Conservation (phyloP, 1,284 basidiomycete species). For the Caloboletus firmus region DNA sequence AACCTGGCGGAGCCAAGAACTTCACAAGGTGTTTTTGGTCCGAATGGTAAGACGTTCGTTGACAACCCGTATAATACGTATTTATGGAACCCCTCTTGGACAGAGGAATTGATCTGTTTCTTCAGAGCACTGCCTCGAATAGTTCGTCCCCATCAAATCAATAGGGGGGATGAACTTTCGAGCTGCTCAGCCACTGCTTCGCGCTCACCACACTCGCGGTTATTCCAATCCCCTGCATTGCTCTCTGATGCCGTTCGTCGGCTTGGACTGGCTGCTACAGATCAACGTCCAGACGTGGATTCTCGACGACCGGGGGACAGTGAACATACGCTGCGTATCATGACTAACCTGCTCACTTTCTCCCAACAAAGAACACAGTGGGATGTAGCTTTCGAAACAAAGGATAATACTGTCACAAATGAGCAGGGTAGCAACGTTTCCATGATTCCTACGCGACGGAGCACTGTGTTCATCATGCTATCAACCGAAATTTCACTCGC, state of each 20-base stretch:
- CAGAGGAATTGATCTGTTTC: slow-evolving; percentile 85
- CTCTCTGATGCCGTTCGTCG: slow-evolving; percentile 67
- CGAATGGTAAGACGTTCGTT: slow-evolving; percentile 59
- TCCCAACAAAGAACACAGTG: slow-evolving; percentile 48
- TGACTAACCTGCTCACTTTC: slow-evolving; percentile 70
- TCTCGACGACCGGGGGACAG: slow-evolving; percentile 45
- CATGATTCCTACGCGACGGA: slow-evolving; percentile 49
- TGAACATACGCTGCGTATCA: slow-evolving; percentile 62
- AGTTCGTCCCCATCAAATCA: slow-evolving; percentile 48
- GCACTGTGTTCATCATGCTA: slow-evolving; percentile 67
- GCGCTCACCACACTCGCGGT: slow-evolving; percentile 36
- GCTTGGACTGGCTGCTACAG: slow-evolving; percentile 58
- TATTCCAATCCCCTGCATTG: slow-evolving; percentile 63
- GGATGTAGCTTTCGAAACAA: slow-evolving; percentile 35
- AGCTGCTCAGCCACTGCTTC: slow-evolving; percentile 44
- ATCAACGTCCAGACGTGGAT: slow-evolving; percentile 43
- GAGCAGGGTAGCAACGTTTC: slow-evolving; percentile 36
- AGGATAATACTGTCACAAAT: slow-evolving; percentile 15
- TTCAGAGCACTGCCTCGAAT: slow-evolving; percentile 77
- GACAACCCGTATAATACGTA: background rate
- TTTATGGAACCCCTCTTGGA: background rate
- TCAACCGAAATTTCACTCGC: slow-evolving; percentile 55
- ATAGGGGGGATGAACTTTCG: slow-evolving; percentile 45
- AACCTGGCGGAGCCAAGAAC: slow-evolving; percentile 79
- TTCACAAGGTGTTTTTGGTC: slow-evolving; percentile 82